Conservation (phyloP, 2,329 filamentous ascomycete genomes). For the Sclerotinia trifoliorum region DNA sequence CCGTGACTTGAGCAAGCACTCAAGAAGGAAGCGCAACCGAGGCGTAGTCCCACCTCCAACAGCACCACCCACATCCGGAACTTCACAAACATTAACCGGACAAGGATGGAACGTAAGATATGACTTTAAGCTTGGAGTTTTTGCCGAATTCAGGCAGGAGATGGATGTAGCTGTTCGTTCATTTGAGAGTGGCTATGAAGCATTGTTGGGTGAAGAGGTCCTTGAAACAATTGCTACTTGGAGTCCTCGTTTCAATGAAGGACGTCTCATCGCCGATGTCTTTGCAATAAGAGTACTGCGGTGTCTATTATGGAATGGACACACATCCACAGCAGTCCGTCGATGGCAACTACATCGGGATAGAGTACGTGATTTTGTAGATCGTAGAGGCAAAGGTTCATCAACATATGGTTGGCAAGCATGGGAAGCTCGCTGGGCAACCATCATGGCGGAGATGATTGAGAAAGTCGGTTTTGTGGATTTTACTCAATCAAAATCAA, state of each 20-base stretch:
- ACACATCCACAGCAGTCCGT: conserved; percentile 75
- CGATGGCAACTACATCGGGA: conserved; percentile 77
- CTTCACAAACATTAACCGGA: conserved; percentile 79
- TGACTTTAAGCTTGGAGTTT: conserved; percentile 87
- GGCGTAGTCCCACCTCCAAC: conserved; percentile 77
- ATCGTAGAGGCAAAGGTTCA: conserved; percentile 79
- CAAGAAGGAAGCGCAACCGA: conserved; percentile 81
- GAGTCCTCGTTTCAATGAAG: conserved; percentile 89
- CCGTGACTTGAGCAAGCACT: conserved; percentile 87
- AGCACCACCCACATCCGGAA: conserved; percentile 76
- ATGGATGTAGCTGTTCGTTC: conserved; percentile 83
- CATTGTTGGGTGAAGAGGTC: conserved; percentile 76
- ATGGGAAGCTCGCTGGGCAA: conserved; percentile 78
- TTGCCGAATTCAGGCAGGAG: conserved; percentile 91
- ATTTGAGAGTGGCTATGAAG: conserved; percentile 84
- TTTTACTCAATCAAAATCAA: conserved; percentile 46
- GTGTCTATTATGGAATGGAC: conserved; percentile 76
- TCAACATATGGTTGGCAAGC: conserved; percentile 91
- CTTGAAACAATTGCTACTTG: conserved; percentile 87
- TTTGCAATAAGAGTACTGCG: conserved; percentile 78
- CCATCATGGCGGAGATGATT: conserved; percentile 60
- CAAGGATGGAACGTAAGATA: conserved; percentile 93
- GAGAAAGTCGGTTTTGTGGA: conserved; percentile 54
- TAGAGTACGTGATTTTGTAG: conserved; percentile 72
- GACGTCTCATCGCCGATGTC: conserved; percentile 80